Conservation (phyloP, 768 basidiomycete genomes). For the Asterophora lycoperdoides region DNA sequence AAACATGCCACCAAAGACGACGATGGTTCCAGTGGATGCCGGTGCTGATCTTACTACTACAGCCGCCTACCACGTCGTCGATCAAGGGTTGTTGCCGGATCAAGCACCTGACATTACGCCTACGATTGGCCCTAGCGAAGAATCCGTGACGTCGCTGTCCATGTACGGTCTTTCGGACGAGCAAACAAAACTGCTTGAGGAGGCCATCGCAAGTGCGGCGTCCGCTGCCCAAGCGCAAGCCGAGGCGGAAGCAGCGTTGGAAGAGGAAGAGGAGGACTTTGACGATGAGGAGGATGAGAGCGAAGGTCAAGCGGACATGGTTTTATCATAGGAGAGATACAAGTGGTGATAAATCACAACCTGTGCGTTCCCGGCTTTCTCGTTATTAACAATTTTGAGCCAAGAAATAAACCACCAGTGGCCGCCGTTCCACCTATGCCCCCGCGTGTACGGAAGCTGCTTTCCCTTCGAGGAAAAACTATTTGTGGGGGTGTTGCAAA, state of each 20-base stretch:
- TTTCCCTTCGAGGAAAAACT: neutral
- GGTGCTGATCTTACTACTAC: neutral
- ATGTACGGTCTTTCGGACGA: constrained; percentile 72
- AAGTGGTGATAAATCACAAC: neutral
- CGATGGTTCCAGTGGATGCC: neutral
- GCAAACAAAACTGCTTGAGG: constrained; percentile 63
- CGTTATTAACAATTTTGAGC: constrained; percentile 11
- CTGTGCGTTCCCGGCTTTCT: constrained; percentile 6
- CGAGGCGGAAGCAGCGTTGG: constrained; percentile 71
- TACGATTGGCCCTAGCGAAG: constrained; percentile 9
- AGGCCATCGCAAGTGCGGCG: constrained; percentile 71
- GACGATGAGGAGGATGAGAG: constrained; percentile 44
- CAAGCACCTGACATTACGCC: neutral
- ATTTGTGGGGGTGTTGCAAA: neutral
- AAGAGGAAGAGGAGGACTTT: constrained; percentile 55
- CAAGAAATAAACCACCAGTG: constrained; percentile 12
- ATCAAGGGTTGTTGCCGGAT: neutral
- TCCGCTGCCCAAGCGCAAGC: constrained; percentile 74
- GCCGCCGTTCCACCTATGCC: neutral
- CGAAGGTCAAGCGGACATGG: constrained; percentile 28
- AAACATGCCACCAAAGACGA: constrained; percentile 24
- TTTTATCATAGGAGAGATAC: constrained; percentile 10
- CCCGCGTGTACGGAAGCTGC: neutral
- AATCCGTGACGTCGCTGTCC: constrained; percentile 39
- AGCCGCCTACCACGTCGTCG: neutral